phyloP scores from a whole-genome alignment of 1,284 basidiomycete species.

The Cerioporus squamosus region DNA sequence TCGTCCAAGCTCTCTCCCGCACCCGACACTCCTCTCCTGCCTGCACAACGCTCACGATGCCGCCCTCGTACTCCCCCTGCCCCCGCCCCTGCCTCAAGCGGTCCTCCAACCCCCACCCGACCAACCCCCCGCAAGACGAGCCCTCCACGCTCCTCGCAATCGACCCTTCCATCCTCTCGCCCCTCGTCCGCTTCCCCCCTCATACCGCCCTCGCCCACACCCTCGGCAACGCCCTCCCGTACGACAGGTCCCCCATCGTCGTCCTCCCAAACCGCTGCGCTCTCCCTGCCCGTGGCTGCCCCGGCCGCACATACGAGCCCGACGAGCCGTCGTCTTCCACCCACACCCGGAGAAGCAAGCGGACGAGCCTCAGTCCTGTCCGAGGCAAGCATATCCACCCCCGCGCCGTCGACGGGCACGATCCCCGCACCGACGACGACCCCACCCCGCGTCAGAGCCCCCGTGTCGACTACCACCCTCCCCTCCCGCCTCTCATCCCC shows the following conservation, averaged over 20 bases:
- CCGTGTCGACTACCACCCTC: conserved; percentile 14
- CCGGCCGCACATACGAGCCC: conserved; percentile 63
- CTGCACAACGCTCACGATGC: conserved; percentile 26
- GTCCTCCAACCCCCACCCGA: conserved; percentile 20
- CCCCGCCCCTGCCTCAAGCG: conserved; percentile 51
- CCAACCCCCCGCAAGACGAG: conserved; percentile 25
- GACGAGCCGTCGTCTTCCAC: conserved; percentile 35
- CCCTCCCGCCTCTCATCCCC: conserved; percentile 55
- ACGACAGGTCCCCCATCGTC: conserved; percentile 76
- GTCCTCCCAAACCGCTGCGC: conserved; percentile 68
- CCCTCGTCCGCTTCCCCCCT: conserved; percentile 44
- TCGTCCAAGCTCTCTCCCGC: background rate
- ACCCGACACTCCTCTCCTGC: too few species aligned
- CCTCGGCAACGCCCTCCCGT: conserved; percentile 58
- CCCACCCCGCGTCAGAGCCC: conserved; percentile 25
- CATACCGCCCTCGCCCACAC: conserved; percentile 59
- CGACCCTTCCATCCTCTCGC: conserved; percentile 30
- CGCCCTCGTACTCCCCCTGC: conserved; percentile 32
- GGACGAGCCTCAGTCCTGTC: conserved; percentile 19
- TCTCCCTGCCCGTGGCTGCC: conserved; percentile 71
- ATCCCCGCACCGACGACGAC: conserved; percentile 27
- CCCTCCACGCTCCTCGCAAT: conserved; percentile 29
- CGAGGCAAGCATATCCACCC: conserved; percentile 51
- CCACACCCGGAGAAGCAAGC: conserved; percentile 10
- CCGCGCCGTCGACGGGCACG: conserved; percentile 37